These are phyloP conservation scores for Knoxia roxburghii DNA, from an alignment of 257 asterid genomes.

Conservation along the genomic window DNA sequence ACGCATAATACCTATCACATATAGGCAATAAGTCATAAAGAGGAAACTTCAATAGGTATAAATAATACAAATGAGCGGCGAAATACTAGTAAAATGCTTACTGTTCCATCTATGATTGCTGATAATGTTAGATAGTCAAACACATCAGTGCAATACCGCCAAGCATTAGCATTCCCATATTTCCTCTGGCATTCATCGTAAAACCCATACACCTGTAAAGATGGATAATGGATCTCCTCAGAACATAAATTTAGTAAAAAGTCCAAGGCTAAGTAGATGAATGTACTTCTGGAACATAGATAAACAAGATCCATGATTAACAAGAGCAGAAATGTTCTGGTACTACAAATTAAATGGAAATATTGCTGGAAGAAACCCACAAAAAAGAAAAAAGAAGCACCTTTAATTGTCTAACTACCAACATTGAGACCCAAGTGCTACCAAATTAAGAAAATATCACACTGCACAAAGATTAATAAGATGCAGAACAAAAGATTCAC, in stretches of 20 bases:
- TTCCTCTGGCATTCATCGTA: slow-evolving; percentile 98
- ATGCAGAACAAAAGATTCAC: neutral
- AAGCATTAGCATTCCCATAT: slow-evolving; percentile 96
- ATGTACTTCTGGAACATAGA: neutral
- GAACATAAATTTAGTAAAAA: slow-evolving; percentile 10
- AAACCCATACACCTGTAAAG: slow-evolving; percentile 88
- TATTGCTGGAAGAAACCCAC: neutral
- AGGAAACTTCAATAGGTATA: neutral
- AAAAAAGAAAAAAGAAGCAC: no score
- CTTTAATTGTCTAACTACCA: no score
- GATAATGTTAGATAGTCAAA: slow-evolving; percentile 93
- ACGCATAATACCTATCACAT: slow-evolving; percentile 81
- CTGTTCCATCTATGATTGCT: slow-evolving; percentile 96
- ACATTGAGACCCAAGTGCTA: neutral
- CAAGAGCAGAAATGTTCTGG: neutral
- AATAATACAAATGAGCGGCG: neutral
- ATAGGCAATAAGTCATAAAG: neutral
- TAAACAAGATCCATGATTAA: neutral
- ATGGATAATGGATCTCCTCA: slow-evolving; percentile 7
- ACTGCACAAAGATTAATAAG: neutral
- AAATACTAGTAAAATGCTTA: slow-evolving; percentile 20
- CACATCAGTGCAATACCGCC: slow-evolving; percentile 99
- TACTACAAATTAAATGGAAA: neutral
- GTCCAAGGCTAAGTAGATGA: slow-evolving; percentile 14
- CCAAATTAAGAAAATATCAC: neutral